A percentile compares a stretch with the other conserved stretches of the same genome.
These are phyloP conservation scores for Cercophora samala DNA, from an alignment of 495 filamentous ascomycete species.

Conservation along the genomic window DNA sequence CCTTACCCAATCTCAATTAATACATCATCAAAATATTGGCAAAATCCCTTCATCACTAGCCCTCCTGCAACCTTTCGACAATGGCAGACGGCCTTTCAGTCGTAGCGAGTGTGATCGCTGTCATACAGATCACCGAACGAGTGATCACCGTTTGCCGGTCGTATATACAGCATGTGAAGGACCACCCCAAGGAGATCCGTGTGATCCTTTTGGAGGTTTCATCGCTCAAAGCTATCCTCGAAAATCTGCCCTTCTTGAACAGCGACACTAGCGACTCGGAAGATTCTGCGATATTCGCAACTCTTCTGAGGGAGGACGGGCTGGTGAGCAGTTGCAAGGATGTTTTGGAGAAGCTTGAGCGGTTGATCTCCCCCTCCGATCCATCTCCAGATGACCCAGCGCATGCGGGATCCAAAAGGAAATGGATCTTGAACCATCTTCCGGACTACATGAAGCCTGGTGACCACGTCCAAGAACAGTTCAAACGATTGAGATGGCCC, in stretches of 20 bases:
- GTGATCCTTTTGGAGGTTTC: slow-evolving; percentile 14
- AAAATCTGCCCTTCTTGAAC: slow-evolving; percentile 6
- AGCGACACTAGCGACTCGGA: neutral
- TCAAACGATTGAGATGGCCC: slow-evolving; percentile 26
- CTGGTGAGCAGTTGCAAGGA: slow-evolving; percentile 9
- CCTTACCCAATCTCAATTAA: too few relatives aligned
- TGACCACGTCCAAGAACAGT: neutral
- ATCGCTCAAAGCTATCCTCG: neutral
- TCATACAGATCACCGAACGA: slow-evolving; percentile 6
- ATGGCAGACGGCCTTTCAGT: slow-evolving; percentile 7
- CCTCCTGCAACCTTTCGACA: neutral
- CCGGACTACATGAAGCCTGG: neutral
- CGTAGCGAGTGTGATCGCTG: slow-evolving; percentile 15
- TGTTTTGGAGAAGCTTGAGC: neutral
- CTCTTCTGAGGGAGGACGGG: neutral
- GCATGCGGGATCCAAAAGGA: neutral
- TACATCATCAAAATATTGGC: too few relatives aligned
- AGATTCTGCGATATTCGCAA: neutral
- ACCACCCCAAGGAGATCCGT: slow-evolving; percentile 18
- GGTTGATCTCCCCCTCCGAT: neutral
- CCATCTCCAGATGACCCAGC: neutral
- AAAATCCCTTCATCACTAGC: neutral
- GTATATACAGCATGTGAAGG: slow-evolving; percentile 10
- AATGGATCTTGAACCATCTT: neutral
- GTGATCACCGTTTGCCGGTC: slow-evolving; percentile 16